Percentiles rank a stretch among this genome's conserved stretches.
These are phyloP conservation scores for Candida piceae DNA, from an alignment of 805 yeast species.

Conservation along the genomic window DNA sequence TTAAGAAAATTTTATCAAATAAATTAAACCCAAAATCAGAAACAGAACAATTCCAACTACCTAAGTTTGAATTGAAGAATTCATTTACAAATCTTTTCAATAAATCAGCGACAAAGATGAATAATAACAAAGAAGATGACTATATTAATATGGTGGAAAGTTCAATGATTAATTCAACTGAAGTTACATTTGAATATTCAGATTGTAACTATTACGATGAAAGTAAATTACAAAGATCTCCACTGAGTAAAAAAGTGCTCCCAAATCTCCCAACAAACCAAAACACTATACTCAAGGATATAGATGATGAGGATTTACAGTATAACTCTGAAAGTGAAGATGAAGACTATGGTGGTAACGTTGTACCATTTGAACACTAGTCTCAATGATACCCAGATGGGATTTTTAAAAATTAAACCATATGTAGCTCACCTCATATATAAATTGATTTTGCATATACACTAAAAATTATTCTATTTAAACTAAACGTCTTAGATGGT, in stretches of 20 bases:
- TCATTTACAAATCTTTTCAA: constrained; percentile 8
- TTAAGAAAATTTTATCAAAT: constrained; percentile 10
- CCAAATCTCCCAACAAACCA: constrained; percentile 3
- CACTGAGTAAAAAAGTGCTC: constrained; percentile 4
- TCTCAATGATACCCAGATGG: no score
- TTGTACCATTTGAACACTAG: constrained; percentile 6
- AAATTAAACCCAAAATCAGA: background rate
- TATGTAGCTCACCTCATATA: no score
- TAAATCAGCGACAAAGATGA: constrained; percentile 4
- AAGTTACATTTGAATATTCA: constrained; percentile 12
- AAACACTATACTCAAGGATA: background rate
- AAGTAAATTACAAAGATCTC: constrained; percentile 6
- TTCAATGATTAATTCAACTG: background rate
- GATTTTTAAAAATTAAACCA: no score
- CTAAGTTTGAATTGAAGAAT: constrained; percentile 5
- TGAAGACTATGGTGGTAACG: constrained; percentile 25
- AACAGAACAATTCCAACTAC: background rate
- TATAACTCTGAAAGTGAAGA: constrained; percentile 4
- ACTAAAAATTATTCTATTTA: no score
- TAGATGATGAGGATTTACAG: background rate
- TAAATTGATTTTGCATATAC: no score
- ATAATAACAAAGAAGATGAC: background rate
- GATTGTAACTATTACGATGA: constrained; percentile 24
- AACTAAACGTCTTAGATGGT: no score
- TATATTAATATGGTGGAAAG: constrained; percentile 1